Conservation (phyloP, 1,284 basidiomycete species). For the Ceratobasidium sp. region DNA sequence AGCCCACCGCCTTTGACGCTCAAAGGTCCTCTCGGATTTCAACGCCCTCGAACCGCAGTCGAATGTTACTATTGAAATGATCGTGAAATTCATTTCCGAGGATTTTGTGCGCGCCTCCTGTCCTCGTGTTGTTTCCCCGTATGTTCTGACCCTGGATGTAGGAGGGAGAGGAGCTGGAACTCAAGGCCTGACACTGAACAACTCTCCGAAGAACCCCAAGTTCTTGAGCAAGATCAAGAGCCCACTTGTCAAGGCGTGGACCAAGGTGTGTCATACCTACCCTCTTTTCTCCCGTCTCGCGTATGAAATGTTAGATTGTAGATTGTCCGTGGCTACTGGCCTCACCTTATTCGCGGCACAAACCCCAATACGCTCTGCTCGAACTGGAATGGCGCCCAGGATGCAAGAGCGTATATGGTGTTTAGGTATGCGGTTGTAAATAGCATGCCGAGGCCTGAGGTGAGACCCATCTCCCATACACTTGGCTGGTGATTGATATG, state of each 20-base stretch:
- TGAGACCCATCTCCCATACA: slow-evolving; percentile 51
- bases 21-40: slow-evolving; percentile 77
- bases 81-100: slow-evolving; percentile 74
- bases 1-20: slow-evolving; percentile 76
- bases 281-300: background rate
- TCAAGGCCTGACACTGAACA: slow-evolving; percentile 70
- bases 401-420: slow-evolving; percentile 81
- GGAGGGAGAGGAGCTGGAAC: slow-evolving; percentile 84
- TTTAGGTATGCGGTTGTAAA: slow-evolving; percentile 80
- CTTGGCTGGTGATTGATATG: background rate
- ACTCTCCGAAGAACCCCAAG: slow-evolving; percentile 71
- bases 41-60: slow-evolving; percentile 63
- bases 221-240: slow-evolving; percentile 80
- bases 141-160: slow-evolving; percentile 39
- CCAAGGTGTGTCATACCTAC: slow-evolving; percentile 56
- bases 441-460: slow-evolving; percentile 89
- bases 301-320: background rate
- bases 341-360: slow-evolving; percentile 77
- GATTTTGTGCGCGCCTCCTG: slow-evolving; percentile 66
- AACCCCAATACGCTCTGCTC: slow-evolving; percentile 77
- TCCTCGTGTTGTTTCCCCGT: background rate
- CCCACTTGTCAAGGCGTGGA: slow-evolving; percentile 75
- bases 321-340: slow-evolving; percentile 86
- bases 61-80: slow-evolving; percentile 60
- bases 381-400: slow-evolving; percentile 57